These are phyloP conservation scores for Blastomyces gilchristii DNA, from an alignment of 2,329 filamentous ascomycete species.

Conservation along the genomic window DNA sequence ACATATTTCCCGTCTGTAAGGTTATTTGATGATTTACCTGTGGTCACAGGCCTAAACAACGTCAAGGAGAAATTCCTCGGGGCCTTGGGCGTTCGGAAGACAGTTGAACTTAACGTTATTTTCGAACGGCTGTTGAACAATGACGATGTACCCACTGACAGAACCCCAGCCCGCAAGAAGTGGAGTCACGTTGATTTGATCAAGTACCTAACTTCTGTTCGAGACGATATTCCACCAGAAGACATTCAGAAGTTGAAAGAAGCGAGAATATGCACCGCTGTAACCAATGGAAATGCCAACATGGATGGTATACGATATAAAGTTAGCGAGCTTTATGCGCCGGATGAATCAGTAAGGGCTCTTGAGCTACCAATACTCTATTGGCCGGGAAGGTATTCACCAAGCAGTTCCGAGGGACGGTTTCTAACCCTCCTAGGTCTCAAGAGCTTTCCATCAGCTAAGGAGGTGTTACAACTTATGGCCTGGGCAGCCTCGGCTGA, in stretches of 20 bases:
- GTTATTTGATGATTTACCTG: conserved; percentile 85
- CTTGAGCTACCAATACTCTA: conserved; percentile 67
- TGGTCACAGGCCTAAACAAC: conserved; percentile 61
- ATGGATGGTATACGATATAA: conserved; percentile 52
- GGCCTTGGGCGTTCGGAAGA: conserved; percentile 83
- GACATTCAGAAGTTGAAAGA: conserved; percentile 70
- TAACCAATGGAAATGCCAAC: conserved; percentile 48
- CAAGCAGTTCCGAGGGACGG: conserved; percentile 58
- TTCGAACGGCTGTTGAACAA: conserved; percentile 71
- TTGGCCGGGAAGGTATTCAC: conserved; percentile 65
- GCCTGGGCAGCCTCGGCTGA: conserved; percentile 46
- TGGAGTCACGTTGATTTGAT: conserved; percentile 95
- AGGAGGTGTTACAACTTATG: conserved; percentile 71
- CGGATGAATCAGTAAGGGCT: conserved; percentile 57
- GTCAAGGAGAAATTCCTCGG: conserved; percentile 85
- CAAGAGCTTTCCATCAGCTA: conserved; percentile 57
- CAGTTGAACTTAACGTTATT: conserved; percentile 85
- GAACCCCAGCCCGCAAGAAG: conserved; percentile 39
- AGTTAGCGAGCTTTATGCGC: conserved; percentile 71
- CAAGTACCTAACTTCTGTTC: conserved; percentile 84
- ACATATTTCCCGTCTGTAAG: conserved; percentile 91
- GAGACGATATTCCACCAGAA: conserved; percentile 70
- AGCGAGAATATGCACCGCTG: conserved; percentile 73
- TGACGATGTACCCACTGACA: conserved; percentile 37
- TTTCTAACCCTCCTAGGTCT: conserved; percentile 68